Evolutionary conservation across 2,329 filamentous ascomycete species (phyloP).

Genomic region (Verticillium alfalfae): DNA sequence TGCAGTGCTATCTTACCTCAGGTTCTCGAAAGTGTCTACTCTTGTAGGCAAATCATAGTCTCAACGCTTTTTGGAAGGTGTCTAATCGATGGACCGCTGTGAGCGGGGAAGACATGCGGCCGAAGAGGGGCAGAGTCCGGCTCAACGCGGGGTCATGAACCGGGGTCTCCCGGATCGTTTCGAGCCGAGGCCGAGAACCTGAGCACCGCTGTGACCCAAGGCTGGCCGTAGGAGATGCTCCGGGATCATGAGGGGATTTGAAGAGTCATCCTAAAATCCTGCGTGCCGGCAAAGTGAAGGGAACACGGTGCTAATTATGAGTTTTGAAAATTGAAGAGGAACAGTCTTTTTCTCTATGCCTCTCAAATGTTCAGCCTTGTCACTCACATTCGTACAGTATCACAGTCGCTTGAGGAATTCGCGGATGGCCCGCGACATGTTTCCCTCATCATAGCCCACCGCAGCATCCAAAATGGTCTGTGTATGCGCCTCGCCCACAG

Average conservation of each 20-base stretch:
- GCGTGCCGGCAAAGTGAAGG: no score
- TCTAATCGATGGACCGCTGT: background rate
- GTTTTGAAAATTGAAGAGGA: no score
- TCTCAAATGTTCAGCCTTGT: no score
- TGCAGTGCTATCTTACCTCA: background rate
- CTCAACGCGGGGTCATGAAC: background rate
- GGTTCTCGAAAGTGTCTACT: no score
- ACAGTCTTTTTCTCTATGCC: no score
- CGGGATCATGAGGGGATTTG: background rate
- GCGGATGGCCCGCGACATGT: slow-evolving; percentile 3
- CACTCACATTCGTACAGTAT: background rate
- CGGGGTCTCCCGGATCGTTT: background rate
- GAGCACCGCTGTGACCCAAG: background rate
- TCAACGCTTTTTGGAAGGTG: background rate
- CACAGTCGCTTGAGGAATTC: background rate
- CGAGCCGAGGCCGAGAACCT: background rate
- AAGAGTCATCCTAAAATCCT: no score
- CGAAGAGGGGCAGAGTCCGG: background rate
- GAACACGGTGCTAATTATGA: no score
- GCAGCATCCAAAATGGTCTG: slow-evolving; percentile 6
- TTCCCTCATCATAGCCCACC: slow-evolving; percentile 1
- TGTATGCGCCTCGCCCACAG: slow-evolving; percentile 5
- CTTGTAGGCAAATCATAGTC: no score
- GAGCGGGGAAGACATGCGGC: background rate
- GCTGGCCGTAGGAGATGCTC: background rate